Evolutionary conservation across 768 basidiomycete species (phyloP).

Genomic region (Imleria badia): DNA sequence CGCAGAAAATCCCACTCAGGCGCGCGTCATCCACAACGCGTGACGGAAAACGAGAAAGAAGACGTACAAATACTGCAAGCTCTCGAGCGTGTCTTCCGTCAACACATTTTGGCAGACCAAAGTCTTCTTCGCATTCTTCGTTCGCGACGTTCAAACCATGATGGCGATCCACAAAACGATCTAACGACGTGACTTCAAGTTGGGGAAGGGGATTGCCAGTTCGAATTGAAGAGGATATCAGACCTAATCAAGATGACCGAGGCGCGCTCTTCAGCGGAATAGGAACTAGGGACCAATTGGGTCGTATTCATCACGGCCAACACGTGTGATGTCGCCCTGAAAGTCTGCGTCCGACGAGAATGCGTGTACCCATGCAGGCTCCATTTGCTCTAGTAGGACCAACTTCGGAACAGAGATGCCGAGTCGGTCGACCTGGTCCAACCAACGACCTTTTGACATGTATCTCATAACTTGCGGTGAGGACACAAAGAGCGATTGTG

Average conservation of each 20-base stretch:
- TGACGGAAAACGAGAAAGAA: neutral
- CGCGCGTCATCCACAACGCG: too few species aligned
- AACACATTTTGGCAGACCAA: conserved; percentile 69
- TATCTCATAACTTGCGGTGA: too few species aligned
- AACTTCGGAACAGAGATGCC: too few species aligned
- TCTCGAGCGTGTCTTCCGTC: conserved; percentile 69
- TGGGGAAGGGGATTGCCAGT: conserved; percentile 78
- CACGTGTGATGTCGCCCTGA: conserved; percentile 81
- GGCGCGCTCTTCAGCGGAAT: neutral
- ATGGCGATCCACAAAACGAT: conserved; percentile 45
- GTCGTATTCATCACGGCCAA: conserved; percentile 74
- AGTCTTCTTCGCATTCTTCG: conserved; percentile 70
- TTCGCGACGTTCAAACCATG: conserved; percentile 68
- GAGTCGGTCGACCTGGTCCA: too few species aligned
- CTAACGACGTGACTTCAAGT: conserved; percentile 77
- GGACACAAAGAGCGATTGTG: too few species aligned
- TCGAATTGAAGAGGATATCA: conserved; percentile 74
- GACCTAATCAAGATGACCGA: conserved; percentile 41
- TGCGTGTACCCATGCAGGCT: conserved; percentile 75
- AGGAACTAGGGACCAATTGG: too few species aligned
- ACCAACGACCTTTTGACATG: too few species aligned
- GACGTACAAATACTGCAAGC: conserved; percentile 77
- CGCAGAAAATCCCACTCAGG: conserved; percentile 70
- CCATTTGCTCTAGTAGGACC: conserved; percentile 68
- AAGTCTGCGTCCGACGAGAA: conserved; percentile 78